These are phyloP conservation scores for Aspergillus sp. DNA, from an alignment of 2,329 filamentous ascomycete species.

Conservation along the genomic window DNA sequence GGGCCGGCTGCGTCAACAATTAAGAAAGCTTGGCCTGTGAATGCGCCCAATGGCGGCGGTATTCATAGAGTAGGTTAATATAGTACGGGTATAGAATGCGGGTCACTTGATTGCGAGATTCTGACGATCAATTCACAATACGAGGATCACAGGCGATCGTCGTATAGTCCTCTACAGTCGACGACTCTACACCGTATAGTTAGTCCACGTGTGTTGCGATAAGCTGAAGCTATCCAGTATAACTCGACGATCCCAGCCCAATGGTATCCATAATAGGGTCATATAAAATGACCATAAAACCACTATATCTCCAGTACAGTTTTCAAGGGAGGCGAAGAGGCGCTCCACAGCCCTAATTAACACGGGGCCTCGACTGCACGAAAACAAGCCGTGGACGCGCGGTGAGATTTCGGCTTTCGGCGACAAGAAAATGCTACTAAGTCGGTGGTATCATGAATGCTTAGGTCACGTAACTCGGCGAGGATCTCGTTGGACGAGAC, in stretches of 20 bases:
- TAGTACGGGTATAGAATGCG: neutral
- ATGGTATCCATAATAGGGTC: too few species aligned
- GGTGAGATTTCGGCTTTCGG: neutral
- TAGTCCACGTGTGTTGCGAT: too few species aligned
- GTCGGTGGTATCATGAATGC: neutral
- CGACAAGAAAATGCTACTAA: neutral
- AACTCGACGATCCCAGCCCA: too few species aligned
- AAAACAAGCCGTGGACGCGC: too few species aligned
- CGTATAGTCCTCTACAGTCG: too few species aligned
- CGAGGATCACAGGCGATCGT: neutral
- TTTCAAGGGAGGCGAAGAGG: too few species aligned
- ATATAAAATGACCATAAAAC: too few species aligned
- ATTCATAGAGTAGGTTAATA: neutral
- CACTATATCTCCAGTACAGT: too few species aligned
- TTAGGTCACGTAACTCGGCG: neutral
- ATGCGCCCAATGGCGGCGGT: neutral
- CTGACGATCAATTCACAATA: neutral
- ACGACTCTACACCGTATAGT: neutral
- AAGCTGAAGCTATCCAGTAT: too few species aligned
- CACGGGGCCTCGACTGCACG: too few species aligned
- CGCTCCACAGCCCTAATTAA: too few species aligned
- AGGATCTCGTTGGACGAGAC: neutral
- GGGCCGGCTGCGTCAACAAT: neutral
- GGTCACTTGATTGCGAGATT: neutral
- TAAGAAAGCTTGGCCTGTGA: neutral